Evolutionary conservation across 768 basidiomycete species (phyloP).

Genomic region (Boletus reticuloceps): DNA sequence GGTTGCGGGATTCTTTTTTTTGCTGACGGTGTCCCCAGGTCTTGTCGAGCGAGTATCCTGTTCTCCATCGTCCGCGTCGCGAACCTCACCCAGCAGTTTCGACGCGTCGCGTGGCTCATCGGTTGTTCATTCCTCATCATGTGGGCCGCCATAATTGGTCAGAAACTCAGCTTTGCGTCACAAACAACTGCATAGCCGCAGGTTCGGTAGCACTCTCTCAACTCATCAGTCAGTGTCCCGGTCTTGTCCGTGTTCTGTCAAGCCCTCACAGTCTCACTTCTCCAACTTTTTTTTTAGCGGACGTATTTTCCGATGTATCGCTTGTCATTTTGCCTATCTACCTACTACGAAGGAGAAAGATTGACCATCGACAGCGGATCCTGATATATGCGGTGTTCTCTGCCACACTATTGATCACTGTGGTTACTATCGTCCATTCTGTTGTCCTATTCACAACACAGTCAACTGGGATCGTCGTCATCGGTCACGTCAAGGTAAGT

Average conservation of each 20-base stretch:
- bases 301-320: conserved; percentile 16
- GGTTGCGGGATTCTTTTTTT: neutral
- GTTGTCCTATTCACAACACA: neutral
- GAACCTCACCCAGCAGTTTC: conserved; percentile 7
- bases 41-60: conserved; percentile 24
- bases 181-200: neutral
- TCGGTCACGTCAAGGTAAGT: conserved; percentile 26
- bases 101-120: conserved; percentile 1
- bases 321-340: conserved; percentile 21
- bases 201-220: conserved; percentile 13
- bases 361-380: conserved; percentile 13
- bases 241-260: neutral
- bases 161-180: conserved; percentile 12
- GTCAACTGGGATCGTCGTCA: conserved; percentile 9
- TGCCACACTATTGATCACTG: conserved; percentile 19
- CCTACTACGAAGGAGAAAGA: conserved; percentile 3
- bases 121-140: conserved; percentile 21
- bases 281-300: conserved; percentile 9
- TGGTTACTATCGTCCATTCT: conserved; percentile 20
- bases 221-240: conserved; percentile 19
- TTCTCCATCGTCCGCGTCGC: conserved; percentile 22
- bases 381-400: conserved; percentile 20
- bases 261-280: too few relatives aligned
- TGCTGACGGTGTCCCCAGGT: conserved; percentile 14
- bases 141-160: conserved; percentile 21